phyloP scores from a whole-genome alignment of 768 basidiomycete genomes.

The Mycena galericulata region DNA sequence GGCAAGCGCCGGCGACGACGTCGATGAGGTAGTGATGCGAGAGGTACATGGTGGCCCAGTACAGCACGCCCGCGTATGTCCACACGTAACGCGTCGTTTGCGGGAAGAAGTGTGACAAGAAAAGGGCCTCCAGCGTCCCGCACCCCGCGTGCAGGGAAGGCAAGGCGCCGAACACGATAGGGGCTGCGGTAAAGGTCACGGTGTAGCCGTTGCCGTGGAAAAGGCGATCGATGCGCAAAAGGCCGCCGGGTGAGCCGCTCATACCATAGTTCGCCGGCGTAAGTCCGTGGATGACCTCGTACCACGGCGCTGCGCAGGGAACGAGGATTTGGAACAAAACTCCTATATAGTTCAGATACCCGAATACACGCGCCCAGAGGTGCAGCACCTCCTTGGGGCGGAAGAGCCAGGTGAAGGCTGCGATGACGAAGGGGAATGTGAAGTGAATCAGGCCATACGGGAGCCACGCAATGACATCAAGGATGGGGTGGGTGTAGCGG shows the following conservation, averaged over 20 bases:
- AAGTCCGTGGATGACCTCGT: conserved; percentile 96
- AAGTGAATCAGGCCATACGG: conserved; percentile 98
- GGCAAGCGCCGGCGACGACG: conserved; percentile 92
- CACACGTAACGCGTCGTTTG: conserved; percentile 75
- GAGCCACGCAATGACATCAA: conserved; percentile 95
- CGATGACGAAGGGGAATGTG: conserved; percentile 86
- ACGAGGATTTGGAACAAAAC: conserved; percentile 90
- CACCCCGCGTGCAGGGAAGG: conserved; percentile 93
- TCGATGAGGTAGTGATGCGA: conserved; percentile 99
- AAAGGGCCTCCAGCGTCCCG: conserved; percentile 93
- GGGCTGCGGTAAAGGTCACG: conserved; percentile 84
- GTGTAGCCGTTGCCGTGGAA: conserved; percentile 85
- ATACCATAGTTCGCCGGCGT: conserved; percentile 95
- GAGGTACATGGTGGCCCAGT: conserved; percentile 99
- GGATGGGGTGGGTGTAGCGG: conserved; percentile 89
- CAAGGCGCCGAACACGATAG: conserved; percentile 97
- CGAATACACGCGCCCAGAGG: conserved; percentile 89
- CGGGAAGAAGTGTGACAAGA: conserved; percentile 96
- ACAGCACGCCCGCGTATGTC: conserved; percentile 87
- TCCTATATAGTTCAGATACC: conserved; percentile 91
- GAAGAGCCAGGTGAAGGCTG: conserved; percentile 90
- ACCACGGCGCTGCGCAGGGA: conserved; percentile 97
- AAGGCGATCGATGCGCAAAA: conserved; percentile 91
- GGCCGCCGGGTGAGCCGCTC: conserved; percentile 93
- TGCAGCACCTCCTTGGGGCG: conserved; percentile 83